Evolutionary conservation across 1,284 basidiomycete species (phyloP).

Genomic region (Coniophora puteana): DNA sequence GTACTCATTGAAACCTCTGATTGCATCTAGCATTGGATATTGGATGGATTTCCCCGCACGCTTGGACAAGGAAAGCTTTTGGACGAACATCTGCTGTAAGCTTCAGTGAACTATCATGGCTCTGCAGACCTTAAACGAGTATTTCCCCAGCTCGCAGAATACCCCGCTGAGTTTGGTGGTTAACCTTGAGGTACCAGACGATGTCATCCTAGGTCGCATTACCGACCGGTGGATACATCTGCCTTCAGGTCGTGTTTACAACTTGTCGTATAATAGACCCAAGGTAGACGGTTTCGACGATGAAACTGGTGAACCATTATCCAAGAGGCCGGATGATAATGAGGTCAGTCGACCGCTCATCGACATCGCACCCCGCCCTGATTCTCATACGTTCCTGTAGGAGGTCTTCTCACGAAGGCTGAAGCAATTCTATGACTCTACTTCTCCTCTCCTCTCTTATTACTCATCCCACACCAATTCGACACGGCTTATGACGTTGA

Average conservation of each 20-base stretch:
- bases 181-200: slow-evolving; percentile 89
- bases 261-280: slow-evolving; percentile 87
- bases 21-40: slow-evolving; percentile 78
- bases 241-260: slow-evolving; percentile 93
- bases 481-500: slow-evolving; percentile 63
- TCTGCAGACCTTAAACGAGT: slow-evolving; percentile 5
- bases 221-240: slow-evolving; percentile 94
- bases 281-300: slow-evolving; percentile 87
- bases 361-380: slow-evolving; percentile 4
- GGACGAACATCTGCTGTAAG: slow-evolving; percentile 66
- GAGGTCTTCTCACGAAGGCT: slow-evolving; percentile 83
- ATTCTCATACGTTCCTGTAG: slow-evolving; percentile 34
- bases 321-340: slow-evolving; percentile 90
- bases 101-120: slow-evolving; percentile 1
- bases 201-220: slow-evolving; percentile 87
- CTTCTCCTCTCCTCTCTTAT: slow-evolving; percentile 82
- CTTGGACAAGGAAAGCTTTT: slow-evolving; percentile 85
- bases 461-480: slow-evolving; percentile 47
- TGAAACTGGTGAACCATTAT: slow-evolving; percentile 87
- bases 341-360: slow-evolving; percentile 52
- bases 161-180: slow-evolving; percentile 81
- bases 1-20: too few relatives aligned
- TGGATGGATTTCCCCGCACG: slow-evolving; percentile 97
- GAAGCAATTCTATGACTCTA: slow-evolving; percentile 81
- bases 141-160: slow-evolving; percentile 42